phyloP scores from a whole-genome alignment of 73 alveolate genomes.

The Paraurostyla sp. region DNA sequence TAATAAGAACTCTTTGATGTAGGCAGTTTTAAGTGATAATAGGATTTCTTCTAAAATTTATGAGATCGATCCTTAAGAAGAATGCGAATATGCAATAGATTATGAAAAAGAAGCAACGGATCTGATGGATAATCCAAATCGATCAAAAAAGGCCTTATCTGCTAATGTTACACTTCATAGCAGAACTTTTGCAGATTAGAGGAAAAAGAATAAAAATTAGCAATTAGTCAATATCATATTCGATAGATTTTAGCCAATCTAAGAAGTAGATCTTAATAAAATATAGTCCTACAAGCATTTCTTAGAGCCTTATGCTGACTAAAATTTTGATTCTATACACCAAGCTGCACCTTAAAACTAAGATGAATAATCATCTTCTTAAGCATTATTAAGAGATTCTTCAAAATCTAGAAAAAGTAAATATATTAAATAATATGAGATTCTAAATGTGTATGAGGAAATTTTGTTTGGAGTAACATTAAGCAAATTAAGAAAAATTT shows the following conservation, averaged over 20 bases:
- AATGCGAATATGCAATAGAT: constrained; percentile 22
- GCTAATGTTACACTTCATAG: not conserved
- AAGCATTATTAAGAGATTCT: constrained; percentile 14
- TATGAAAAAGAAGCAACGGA: constrained; percentile 21
- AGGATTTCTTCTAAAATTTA: not conserved
- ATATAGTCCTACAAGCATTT: not conserved
- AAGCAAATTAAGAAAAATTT: constrained; percentile 38
- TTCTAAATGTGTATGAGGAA: not conserved
- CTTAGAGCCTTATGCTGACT: not conserved
- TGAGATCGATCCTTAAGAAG: constrained; percentile 10
- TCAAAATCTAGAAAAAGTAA: not conserved
- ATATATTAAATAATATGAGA: no score
- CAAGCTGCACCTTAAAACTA: no score
- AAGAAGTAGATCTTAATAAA: constrained; percentile 5
- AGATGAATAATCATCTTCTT: not conserved
- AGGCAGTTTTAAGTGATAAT: not conserved
- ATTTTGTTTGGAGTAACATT: constrained; percentile 30
- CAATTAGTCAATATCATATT: not conserved
- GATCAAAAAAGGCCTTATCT: not conserved
- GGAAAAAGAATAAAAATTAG: not conserved
- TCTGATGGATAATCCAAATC: not conserved
- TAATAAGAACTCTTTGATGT: not conserved
- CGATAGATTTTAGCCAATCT: not conserved
- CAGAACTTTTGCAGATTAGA: no score
- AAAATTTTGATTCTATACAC: not conserved